These are phyloP conservation scores for Blastobotrys elegans DNA, from an alignment of 1,139 yeast species.

Conservation along the genomic window DNA sequence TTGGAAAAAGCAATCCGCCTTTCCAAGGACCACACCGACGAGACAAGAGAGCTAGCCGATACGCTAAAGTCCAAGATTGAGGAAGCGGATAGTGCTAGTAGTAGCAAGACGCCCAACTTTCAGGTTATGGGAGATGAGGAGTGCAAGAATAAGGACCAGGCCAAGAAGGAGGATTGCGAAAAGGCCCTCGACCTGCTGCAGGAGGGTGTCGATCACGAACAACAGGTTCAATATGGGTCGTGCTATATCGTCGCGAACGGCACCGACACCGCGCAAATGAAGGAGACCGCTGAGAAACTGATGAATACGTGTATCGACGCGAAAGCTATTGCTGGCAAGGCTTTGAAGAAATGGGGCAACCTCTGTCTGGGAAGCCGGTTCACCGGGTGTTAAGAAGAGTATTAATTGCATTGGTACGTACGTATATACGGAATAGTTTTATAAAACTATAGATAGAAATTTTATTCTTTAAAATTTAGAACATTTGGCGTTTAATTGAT, in stretches of 20 bases:
- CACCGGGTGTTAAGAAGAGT: slow-evolving; percentile 5
- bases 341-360: slow-evolving; percentile 1
- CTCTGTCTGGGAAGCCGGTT: slow-evolving; percentile 5
- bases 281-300: background rate
- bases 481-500: too few relatives aligned
- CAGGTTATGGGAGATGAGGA: background rate
- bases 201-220: slow-evolving; percentile 1
- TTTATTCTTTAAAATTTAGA: too few relatives aligned
- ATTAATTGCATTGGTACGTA: too few relatives aligned
- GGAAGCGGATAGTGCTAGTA: background rate
- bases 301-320: background rate
- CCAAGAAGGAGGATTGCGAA: slow-evolving; percentile 5
- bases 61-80: background rate
- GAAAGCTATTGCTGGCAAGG: background rate
- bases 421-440: too few relatives aligned
- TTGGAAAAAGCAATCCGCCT: slow-evolving; percentile 4
- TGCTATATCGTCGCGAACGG: slow-evolving; percentile 3
- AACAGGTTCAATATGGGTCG: slow-evolving; percentile 5
- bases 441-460: too few relatives aligned
- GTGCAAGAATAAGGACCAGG: background rate
- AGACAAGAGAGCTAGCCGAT: background rate
- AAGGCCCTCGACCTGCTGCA: slow-evolving; percentile 1
- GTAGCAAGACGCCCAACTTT: too few relatives aligned
- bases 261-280: background rate
- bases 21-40: background rate